phyloP scores from a whole-genome alignment of 2,329 filamentous ascomycete genomes.

The Neofusicoccum laricinum region DNA sequence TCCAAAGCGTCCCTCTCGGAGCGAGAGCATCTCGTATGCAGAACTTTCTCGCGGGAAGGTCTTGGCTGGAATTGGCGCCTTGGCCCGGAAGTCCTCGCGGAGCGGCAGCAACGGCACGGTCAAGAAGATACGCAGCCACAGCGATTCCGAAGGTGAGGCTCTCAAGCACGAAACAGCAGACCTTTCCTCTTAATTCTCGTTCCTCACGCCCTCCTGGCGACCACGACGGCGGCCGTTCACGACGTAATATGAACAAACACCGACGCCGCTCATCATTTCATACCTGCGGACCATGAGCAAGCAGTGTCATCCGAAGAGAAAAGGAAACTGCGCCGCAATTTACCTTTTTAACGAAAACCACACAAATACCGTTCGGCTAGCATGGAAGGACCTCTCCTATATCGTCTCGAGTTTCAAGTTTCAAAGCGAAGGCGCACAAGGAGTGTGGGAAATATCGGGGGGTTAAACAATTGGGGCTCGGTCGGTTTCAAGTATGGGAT shows the following conservation, averaged over 20 bases:
- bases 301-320: background rate
- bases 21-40: conserved; percentile 37
- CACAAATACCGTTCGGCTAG: conserved; percentile 5
- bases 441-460: conserved; percentile 7
- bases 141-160: conserved; percentile 14
- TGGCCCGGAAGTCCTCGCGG: conserved; percentile 33
- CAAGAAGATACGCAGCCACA: conserved; percentile 41
- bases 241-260: background rate
- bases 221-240: background rate
- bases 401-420: conserved; percentile 12
- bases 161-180: conserved; percentile 4
- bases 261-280: background rate
- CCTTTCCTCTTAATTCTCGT: background rate
- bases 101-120: conserved; percentile 51
- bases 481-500: conserved; percentile 8
- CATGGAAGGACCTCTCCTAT: conserved; percentile 5
- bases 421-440: conserved; percentile 12
- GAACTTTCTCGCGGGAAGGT: conserved; percentile 31
- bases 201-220: background rate
- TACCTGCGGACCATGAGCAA: background rate
- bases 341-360: conserved; percentile 1
- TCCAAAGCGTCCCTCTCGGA: conserved; percentile 18
- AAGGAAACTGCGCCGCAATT: background rate
- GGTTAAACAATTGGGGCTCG: background rate
- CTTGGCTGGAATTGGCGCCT: conserved; percentile 26